These are phyloP conservation scores for Beta corolliflora DNA, from an alignment of 179 eudicot species.

Conservation along the genomic window DNA sequence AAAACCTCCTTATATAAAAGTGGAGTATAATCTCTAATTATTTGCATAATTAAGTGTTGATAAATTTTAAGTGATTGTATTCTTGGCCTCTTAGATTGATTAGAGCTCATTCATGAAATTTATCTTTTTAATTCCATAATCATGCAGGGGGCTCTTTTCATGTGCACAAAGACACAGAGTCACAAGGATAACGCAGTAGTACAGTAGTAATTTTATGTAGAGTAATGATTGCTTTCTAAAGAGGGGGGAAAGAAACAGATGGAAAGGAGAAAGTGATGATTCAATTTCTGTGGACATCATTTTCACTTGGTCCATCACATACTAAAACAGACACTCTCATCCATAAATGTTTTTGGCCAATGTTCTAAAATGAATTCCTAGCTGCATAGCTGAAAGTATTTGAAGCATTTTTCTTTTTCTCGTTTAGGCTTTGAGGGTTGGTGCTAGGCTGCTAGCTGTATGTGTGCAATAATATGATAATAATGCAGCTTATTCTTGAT, in stretches of 20 bases:
- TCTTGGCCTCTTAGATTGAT: neutral
- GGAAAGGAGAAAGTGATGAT: conserved; percentile 15
- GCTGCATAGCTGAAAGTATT: neutral
- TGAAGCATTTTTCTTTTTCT: neutral
- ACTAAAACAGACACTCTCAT: conserved; percentile 7
- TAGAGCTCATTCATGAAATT: neutral
- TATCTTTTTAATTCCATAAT: conserved; percentile 14
- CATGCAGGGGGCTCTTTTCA: conserved; percentile 19
- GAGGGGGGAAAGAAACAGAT: neutral
- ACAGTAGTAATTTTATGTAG: neutral
- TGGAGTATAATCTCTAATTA: neutral
- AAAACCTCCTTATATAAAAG: neutral
- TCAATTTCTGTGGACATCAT: conserved; percentile 17
- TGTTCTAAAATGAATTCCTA: conserved; percentile 6
- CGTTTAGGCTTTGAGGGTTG: neutral
- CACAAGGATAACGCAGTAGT: conserved; percentile 4
- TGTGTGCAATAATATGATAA: neutral
- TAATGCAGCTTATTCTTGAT: neutral
- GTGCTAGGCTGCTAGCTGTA: neutral
- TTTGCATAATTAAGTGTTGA: neutral
- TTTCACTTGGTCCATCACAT: conserved; percentile 18
- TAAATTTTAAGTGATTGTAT: neutral
- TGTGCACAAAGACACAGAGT: conserved; percentile 5
- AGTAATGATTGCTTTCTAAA: conserved; percentile 24
- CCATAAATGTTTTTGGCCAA: conserved; percentile 8